Conservation (phyloP, 306 rosid genomes). For the Dalbergia oliveri region DNA sequence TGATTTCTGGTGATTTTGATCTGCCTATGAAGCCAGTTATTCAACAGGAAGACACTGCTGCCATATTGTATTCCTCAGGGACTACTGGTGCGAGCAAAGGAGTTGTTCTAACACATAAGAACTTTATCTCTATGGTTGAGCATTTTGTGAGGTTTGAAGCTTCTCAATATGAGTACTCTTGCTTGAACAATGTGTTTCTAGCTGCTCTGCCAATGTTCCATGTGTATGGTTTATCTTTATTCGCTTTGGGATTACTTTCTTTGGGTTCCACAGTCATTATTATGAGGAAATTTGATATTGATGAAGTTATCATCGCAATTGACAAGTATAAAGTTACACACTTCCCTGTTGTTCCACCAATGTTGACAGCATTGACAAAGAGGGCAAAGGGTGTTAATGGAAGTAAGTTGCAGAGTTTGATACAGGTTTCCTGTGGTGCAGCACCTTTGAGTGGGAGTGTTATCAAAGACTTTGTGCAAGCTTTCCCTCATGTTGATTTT, state of each 20-base stretch:
- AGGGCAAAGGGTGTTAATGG: constrained; percentile 46
- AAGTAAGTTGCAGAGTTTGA: constrained; percentile 65
- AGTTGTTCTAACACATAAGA: constrained; percentile 72
- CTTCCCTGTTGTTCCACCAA: constrained; percentile 79
- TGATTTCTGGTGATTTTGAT: constrained; percentile 54
- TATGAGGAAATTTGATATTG: constrained; percentile 66
- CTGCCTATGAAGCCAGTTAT: constrained; percentile 61
- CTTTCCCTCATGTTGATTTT: constrained; percentile 74
- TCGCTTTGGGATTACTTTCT: constrained; percentile 68
- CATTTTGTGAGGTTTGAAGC: constrained; percentile 82
- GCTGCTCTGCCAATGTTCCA: constrained; percentile 89
- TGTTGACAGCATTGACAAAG: constrained; percentile 64
- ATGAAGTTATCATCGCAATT: constrained; percentile 62
- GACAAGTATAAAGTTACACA: constrained; percentile 74
- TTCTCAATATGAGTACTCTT: constrained; percentile 66
- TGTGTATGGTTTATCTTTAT: constrained; percentile 70
- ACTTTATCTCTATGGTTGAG: constrained; percentile 69
- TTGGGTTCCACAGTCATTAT: constrained; percentile 79
- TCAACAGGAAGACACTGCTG: constrained; percentile 78
- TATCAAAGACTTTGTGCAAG: constrained; percentile 60
- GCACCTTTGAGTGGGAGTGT: constrained; percentile 61
- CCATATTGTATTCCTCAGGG: constrained; percentile 83
- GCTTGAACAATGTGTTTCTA: constrained; percentile 64
- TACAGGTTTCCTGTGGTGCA: constrained; percentile 81
- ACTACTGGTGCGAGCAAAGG: constrained; percentile 90